Evolutionary conservation across 345 rosid species (phyloP).

Genomic region (Balakata baccata): DNA sequence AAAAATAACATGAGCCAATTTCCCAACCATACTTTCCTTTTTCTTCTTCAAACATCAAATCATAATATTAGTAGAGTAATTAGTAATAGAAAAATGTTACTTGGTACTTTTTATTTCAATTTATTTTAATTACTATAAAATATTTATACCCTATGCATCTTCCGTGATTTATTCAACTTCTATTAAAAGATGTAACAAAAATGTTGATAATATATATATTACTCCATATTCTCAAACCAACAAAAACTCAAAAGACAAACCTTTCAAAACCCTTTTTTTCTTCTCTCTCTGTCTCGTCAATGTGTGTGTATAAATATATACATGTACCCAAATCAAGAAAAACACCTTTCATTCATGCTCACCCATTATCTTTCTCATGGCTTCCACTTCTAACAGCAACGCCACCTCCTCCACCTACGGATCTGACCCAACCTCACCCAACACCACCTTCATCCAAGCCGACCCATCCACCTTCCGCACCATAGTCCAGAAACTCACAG

Average conservation of each 20-base stretch:
- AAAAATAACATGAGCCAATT: neutral
- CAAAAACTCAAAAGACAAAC: neutral
- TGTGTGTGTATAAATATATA: neutral
- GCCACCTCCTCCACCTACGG: constrained; percentile 35
- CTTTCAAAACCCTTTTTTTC: neutral
- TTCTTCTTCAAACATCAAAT: too few relatives aligned
- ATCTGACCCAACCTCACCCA: constrained; percentile 46
- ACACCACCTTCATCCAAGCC: constrained; percentile 87
- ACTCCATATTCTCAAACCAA: neutral
- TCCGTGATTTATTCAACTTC: too few relatives aligned
- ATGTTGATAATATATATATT: too few relatives aligned
- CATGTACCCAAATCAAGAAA: constrained; percentile 4
- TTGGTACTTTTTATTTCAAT: too few relatives aligned
- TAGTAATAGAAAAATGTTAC: too few relatives aligned
- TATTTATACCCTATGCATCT: too few relatives aligned
- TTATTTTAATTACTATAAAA: too few relatives aligned
- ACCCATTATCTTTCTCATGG: constrained; percentile 20
- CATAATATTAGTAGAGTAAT: too few relatives aligned
- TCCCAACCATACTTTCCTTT: neutral
- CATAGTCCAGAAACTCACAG: constrained; percentile 86
- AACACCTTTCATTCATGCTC: neutral
- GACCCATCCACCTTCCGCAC: constrained; percentile 79
- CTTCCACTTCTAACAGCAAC: constrained; percentile 24
- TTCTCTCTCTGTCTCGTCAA: too few relatives aligned
- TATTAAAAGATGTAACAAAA: too few relatives aligned